Percentiles rank a stretch among this genome's conserved stretches.
Conservation (phyloP, 208 protist genomes). For the Leptomonas pyrrhocoris region DNA sequence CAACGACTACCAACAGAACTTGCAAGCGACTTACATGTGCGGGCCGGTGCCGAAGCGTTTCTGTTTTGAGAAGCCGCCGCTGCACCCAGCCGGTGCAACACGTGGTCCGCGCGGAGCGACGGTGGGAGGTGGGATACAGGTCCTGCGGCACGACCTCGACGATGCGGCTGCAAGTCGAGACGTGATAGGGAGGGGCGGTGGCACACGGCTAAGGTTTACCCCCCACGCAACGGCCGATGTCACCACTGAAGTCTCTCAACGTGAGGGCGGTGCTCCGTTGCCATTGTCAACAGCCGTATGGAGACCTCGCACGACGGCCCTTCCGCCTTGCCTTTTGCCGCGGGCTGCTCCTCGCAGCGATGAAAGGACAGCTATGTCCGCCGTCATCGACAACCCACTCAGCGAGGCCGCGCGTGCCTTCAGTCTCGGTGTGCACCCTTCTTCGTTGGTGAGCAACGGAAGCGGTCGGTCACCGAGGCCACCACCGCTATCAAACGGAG, state of each 20-base stretch:
- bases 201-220: not conserved
- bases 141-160: not conserved
- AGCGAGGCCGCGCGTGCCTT: not conserved
- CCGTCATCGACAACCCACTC: not conserved
- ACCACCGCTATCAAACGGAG: not conserved
- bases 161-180: not conserved
- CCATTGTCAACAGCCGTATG: not conserved
- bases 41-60: slow-evolving; percentile 46
- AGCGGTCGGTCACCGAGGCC: not conserved
- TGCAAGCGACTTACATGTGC: slow-evolving; percentile 63
- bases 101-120: not conserved
- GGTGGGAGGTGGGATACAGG: not conserved
- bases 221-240: not conserved
- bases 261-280: not conserved
- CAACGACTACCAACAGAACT: slow-evolving; percentile 28
- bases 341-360: not conserved
- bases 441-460: not conserved
- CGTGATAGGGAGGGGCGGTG: not conserved
- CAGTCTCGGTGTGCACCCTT: slow-evolving; percentile 8
- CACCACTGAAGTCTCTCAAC: not conserved
- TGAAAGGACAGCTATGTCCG: not conserved
- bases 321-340: not conserved
- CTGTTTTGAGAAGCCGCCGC: slow-evolving; percentile 36
- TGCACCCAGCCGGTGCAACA: not conserved
- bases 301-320: slow-evolving; percentile 1